A percentile compares a stretch with the other conserved stretches of the same genome.
Conservation (phyloP, 1,139 yeast genomes). For the Saccharomyces hybrid region DNA sequence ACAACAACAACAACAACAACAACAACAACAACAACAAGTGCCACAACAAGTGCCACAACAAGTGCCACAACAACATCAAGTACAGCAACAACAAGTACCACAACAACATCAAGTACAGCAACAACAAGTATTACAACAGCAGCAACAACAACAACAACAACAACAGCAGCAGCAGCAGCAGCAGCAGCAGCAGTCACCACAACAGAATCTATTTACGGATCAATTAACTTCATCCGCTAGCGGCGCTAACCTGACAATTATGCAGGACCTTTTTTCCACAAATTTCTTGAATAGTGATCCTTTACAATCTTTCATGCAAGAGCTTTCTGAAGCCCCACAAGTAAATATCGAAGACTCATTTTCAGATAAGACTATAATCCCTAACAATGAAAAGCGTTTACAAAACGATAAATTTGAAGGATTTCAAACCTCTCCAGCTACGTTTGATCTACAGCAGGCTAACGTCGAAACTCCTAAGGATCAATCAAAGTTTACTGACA, state of each 20-base stretch:
- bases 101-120: no score
- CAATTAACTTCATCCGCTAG: neutral
- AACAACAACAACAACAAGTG: neutral
- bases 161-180: slow-evolving; percentile 7
- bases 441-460: neutral
- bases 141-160: neutral
- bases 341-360: slow-evolving; percentile 2
- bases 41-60: neutral
- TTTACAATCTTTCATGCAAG: slow-evolving; percentile 23
- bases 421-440: neutral
- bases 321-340: slow-evolving; percentile 14
- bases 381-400: neutral
- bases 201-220: neutral
- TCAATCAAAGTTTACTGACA: slow-evolving; percentile 8
- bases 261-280: slow-evolving; percentile 19
- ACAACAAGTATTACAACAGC: neutral
- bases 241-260: slow-evolving; percentile 7
- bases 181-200: slow-evolving; percentile 13
- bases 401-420: neutral
- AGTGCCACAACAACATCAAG: neutral
- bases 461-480: neutral
- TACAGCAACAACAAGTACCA: no score
- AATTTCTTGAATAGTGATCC: slow-evolving; percentile 22
- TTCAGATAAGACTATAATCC: neutral
- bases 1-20: neutral